Conservation (phyloP, 805 yeast species). For the Kodamaea laetipori region DNA sequence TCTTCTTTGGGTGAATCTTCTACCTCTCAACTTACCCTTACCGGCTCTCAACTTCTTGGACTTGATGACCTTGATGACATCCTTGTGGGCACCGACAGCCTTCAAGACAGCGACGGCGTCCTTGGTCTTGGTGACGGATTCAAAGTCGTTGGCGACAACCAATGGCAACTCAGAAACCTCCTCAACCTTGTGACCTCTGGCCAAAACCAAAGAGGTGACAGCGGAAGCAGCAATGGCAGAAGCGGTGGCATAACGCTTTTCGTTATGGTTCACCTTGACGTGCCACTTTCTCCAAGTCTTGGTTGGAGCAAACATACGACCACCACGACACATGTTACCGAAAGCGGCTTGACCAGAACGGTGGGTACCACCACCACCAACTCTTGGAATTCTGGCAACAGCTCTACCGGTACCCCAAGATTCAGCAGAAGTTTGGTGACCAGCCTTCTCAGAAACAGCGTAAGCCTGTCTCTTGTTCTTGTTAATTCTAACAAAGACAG, state of each 20-base stretch:
- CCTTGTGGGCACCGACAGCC: constrained; percentile 98
- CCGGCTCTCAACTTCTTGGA: constrained; percentile 99
- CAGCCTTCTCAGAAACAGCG: constrained; percentile 99
- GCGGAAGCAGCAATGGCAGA: constrained; percentile 99
- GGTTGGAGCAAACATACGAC: constrained; percentile 99
- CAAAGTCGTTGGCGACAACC: constrained; percentile 91
- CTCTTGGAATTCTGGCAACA: constrained; percentile 99
- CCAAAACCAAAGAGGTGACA: constrained; percentile 96
- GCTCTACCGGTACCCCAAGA: constrained; percentile 99
- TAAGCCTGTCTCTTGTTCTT: constrained; percentile 99
- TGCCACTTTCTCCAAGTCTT: constrained; percentile 99
- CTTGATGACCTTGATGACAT: constrained; percentile 95
- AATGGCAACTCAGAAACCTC: constrained; percentile 97
- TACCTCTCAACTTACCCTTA: constrained; percentile 99
- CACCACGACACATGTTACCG: constrained; percentile 99
- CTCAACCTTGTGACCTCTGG: constrained; percentile 99
- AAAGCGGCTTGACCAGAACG: constrained; percentile 99
- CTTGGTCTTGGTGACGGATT: constrained; percentile 93
- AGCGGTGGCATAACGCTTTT: constrained; percentile 99
- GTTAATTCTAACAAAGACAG: constrained; percentile 97
- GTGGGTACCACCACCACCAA: constrained; percentile 99
- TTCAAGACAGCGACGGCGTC: constrained; percentile 97
- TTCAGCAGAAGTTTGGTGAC: constrained; percentile 99
- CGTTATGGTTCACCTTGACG: constrained; percentile 99
- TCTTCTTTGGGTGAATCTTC: constrained; percentile 99